Conservation (phyloP, 2,329 filamentous ascomycete species). For the Phoma sp. region DNA sequence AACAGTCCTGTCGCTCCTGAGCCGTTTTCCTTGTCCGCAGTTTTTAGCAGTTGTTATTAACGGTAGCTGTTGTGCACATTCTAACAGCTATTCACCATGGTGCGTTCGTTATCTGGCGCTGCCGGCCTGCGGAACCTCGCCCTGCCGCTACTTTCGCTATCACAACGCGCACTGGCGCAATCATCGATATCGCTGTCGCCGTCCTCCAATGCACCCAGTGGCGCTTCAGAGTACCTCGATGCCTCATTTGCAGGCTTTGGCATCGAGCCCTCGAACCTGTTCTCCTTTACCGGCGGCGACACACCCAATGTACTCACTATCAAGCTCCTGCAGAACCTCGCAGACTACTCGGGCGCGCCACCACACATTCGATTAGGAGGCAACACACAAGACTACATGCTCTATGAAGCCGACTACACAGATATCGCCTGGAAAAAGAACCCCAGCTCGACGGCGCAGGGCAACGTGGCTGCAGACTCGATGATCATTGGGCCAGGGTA, state of each 20-base stretch:
- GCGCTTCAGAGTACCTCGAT: slow-evolving; percentile 48
- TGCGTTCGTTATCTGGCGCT: slow-evolving; percentile 25
- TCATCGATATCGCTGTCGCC: slow-evolving; percentile 42
- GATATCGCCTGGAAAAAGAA: slow-evolving; percentile 52
- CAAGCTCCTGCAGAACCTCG: slow-evolving; percentile 59
- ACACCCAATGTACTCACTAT: slow-evolving; percentile 54
- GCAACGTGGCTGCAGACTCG: slow-evolving; percentile 52
- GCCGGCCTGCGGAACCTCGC: slow-evolving; percentile 9
- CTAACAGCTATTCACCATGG: slow-evolving; percentile 22
- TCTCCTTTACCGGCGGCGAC: slow-evolving; percentile 58
- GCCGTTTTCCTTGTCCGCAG: neutral
- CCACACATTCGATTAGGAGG: slow-evolving; percentile 60
- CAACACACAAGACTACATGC: slow-evolving; percentile 61
- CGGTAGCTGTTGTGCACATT: slow-evolving; percentile 8
- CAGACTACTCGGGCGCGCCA: slow-evolving; percentile 58
- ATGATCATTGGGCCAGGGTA: slow-evolving; percentile 58
- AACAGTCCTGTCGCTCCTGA: slow-evolving; percentile 15
- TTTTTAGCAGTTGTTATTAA: slow-evolving; percentile 14
- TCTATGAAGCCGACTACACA: slow-evolving; percentile 51
- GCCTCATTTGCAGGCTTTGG: slow-evolving; percentile 60
- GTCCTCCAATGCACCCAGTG: slow-evolving; percentile 34
- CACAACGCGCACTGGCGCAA: slow-evolving; percentile 36
- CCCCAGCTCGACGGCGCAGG: slow-evolving; percentile 49
- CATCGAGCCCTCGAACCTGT: slow-evolving; percentile 62
- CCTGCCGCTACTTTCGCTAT: slow-evolving; percentile 28